A percentile compares a stretch with the other conserved stretches of the same genome.
These are phyloP conservation scores for Fraxinus excelsior DNA, from an alignment of 257 asterid genomes.

Conservation along the genomic window DNA sequence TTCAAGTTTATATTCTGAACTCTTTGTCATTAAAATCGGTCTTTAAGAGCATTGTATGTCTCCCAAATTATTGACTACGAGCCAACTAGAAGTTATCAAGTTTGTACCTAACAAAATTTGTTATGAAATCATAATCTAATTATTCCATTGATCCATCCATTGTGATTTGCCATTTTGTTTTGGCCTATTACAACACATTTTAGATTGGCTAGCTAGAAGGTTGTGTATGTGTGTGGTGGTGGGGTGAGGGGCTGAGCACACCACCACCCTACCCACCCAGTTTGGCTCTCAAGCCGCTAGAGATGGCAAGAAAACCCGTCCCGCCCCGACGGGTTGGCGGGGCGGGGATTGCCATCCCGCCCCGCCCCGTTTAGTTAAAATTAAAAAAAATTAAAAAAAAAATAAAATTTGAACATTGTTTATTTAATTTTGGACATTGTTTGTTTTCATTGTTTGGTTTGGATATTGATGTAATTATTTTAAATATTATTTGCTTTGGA, in stretches of 20 bases:
- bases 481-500: too few relatives aligned
- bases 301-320: too few relatives aligned
- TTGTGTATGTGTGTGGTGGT: neutral
- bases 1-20: neutral
- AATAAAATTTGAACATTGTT: too few relatives aligned
- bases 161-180: conserved; percentile 49
- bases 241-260: conserved; percentile 4
- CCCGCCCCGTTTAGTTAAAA: too few relatives aligned
- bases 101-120: neutral
- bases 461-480: too few relatives aligned
- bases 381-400: too few relatives aligned
- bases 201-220: conserved; percentile 30
- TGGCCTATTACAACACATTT: conserved; percentile 48
- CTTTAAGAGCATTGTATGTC: too few relatives aligned
- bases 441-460: too few relatives aligned
- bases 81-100: neutral
- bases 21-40: too few relatives aligned
- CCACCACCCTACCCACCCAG: conserved; percentile 22
- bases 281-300: conserved; percentile 40
- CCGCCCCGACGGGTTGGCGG: too few relatives aligned
- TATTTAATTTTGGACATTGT: too few relatives aligned
- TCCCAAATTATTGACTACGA: neutral
- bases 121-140: neutral
- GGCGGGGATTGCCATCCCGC: too few relatives aligned
- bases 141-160: neutral